These are phyloP conservation scores for Eruca vesicaria DNA, from an alignment of 441 rosid genomes.

Conservation along the genomic window DNA sequence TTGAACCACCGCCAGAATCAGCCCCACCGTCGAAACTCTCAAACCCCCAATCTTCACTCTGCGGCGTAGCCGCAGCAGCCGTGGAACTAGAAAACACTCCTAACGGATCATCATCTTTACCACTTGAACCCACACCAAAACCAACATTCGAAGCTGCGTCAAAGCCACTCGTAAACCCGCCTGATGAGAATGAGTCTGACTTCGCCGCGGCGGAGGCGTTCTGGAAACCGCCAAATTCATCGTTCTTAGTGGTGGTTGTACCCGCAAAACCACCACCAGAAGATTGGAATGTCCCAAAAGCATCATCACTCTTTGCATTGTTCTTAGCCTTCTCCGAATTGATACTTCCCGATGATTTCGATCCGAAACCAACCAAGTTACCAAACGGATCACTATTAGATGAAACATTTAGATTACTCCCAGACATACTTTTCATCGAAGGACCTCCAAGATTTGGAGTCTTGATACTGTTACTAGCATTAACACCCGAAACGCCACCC, in stretches of 20 bases:
- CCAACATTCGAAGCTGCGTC: slow-evolving; percentile 42
- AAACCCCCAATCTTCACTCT: slow-evolving; percentile 81
- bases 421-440: slow-evolving; percentile 53
- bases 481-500: slow-evolving; percentile 45
- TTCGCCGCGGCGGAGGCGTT: slow-evolving; percentile 37
- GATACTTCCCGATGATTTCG: slow-evolving; percentile 51
- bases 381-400: slow-evolving; percentile 73
- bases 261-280: slow-evolving; percentile 37
- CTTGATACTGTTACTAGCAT: slow-evolving; percentile 35
- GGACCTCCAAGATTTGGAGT: slow-evolving; percentile 64
- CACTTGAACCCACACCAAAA: slow-evolving; percentile 51
- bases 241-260: slow-evolving; percentile 32
- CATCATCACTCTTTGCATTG: slow-evolving; percentile 32
- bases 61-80: slow-evolving; percentile 37
- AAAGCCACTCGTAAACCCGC: slow-evolving; percentile 42
- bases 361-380: slow-evolving; percentile 68
- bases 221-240: slow-evolving; percentile 66
- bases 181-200: slow-evolving; percentile 41
- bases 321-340: slow-evolving; percentile 45
- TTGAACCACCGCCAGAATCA: slow-evolving; percentile 50
- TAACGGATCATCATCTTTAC: slow-evolving; percentile 55
- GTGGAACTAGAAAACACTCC: slow-evolving; percentile 52
- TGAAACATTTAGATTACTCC: slow-evolving; percentile 44
- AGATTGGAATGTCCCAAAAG: slow-evolving; percentile 58
- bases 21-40: slow-evolving; percentile 69